These are phyloP conservation scores for Claviceps fusiformis DNA, from an alignment of 2,329 filamentous ascomycete genomes.

Conservation along the genomic window DNA sequence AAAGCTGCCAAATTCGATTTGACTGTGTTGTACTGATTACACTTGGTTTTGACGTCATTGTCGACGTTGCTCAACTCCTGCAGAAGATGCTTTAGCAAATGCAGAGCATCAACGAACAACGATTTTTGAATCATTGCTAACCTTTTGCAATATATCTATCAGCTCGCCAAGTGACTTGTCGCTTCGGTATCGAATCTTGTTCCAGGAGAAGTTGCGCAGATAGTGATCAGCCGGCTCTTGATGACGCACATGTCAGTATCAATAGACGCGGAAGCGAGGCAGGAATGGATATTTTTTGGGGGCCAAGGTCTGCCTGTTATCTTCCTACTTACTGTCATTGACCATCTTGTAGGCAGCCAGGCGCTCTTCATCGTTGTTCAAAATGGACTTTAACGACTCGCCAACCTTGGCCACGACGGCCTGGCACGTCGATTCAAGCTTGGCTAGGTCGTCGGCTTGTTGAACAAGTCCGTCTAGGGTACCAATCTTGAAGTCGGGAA, in stretches of 20 bases:
- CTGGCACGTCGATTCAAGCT: conserved; percentile 70
- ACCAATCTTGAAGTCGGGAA: conserved; percentile 95
- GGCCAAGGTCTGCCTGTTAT: no score
- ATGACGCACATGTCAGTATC: not conserved
- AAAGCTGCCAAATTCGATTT: conserved; percentile 72
- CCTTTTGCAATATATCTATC: conserved; percentile 80
- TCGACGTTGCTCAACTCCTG: conserved; percentile 85
- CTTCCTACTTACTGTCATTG: conserved; percentile 62
- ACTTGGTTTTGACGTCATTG: conserved; percentile 90
- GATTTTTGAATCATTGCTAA: conserved; percentile 17
- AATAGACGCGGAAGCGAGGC: not conserved
- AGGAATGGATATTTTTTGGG: conserved; percentile 9
- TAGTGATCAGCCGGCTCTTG: conserved; percentile 93
- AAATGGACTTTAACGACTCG: conserved; percentile 68
- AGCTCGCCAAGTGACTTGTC: conserved; percentile 83
- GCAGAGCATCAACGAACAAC: not conserved
- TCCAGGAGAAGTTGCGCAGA: conserved; percentile 81
- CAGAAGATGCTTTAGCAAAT: not conserved
- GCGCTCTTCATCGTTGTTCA: conserved; percentile 75
- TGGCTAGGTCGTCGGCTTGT: conserved; percentile 87
- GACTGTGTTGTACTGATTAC: conserved; percentile 83
- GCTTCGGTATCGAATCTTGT: conserved; percentile 91
- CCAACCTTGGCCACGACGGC: conserved; percentile 76
- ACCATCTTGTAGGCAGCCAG: conserved; percentile 80
- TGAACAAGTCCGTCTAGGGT: conserved; percentile 90